Evolutionary conservation across 2,329 filamentous ascomycete genomes (phyloP), one percentile per base, ranked within the genome.

Genomic region (Aureobasidium namibiae): DNA sequence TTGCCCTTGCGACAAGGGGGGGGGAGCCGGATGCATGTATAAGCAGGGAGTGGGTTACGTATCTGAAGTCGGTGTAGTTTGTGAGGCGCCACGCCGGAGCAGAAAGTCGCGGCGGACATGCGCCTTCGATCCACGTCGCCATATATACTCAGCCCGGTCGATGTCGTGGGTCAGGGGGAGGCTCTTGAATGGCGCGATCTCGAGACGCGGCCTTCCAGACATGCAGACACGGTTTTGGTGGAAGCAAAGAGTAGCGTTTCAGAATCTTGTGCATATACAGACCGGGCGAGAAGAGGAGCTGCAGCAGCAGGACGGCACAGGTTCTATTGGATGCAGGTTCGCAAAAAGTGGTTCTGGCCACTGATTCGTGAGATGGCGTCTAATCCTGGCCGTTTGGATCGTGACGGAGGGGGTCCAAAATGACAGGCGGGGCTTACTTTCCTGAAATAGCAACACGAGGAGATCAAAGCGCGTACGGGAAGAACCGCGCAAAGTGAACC

Each of bases 21-120:
- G 29, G 49, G 49, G 49, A 53, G 38, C 52, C 38, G 52, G 52
- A 34, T 21, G 52, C 39, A 42, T 44, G 52, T 56, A 56, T 56
- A 56, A 56, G 52, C 39, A 56, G 52, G 52, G 52, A 34, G 52
- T 44, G 33, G 18, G 41, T 56, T 56, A 56, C 52, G 52, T 56
- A 29, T 44, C 29, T 44, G 29, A 18, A 33, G 29, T 44, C 23
- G 38, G 39, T 56, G 29, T 26, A 18, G 39, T 56, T 24, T 56
- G 34, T 54, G 39, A 56, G 14, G 39, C 52, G 52, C 52, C 52
- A 56, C 39, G 18, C 18, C 39, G 52, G 39, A 56, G 39, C 29
- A 33, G 39, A 44, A 56, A 44, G 16, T 56, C 52, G 39, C 52
- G 52, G 14, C 39, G 39, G 52, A 34, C 52, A 34, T 56, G 44